These are phyloP conservation scores for Graphiopsis chlorocephala DNA, from an alignment of 2,329 filamentous ascomycete genomes.

Conservation along the genomic window DNA sequence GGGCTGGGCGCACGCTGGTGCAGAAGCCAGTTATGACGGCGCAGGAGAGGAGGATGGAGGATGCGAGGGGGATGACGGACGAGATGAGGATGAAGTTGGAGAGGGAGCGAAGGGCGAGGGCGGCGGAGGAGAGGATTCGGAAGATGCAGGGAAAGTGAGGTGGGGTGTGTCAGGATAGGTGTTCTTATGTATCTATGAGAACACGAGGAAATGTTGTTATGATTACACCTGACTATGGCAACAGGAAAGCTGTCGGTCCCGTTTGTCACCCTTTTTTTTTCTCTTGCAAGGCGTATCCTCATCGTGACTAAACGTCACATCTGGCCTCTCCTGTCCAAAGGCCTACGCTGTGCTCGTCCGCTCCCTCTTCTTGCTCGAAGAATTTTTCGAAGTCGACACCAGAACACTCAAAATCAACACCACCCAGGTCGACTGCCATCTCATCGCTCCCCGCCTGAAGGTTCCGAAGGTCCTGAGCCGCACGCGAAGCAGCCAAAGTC, in stretches of 20 bases:
- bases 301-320: background rate
- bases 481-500: background rate
- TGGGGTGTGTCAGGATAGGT: background rate
- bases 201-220: background rate
- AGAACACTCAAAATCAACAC: background rate
- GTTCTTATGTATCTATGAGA: background rate
- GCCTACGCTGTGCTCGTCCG: background rate
- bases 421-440: background rate
- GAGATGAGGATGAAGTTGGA: conserved; percentile 84
- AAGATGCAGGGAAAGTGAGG: conserved; percentile 15
- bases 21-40: conserved; percentile 66
- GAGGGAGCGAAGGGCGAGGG: conserved; percentile 82
- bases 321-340: background rate
- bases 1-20: conserved; percentile 48
- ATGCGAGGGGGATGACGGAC: conserved; percentile 77
- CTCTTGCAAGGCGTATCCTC: background rate
- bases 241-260: no score
- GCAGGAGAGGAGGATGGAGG: conserved; percentile 78
- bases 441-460: background rate
- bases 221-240: background rate
- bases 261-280: no score
- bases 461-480: background rate
- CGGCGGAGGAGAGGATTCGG: conserved; percentile 83
- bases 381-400: background rate
- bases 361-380: background rate